phyloP scores from a whole-genome alignment of 805 yeast species.

The Candida chauliodis region DNA sequence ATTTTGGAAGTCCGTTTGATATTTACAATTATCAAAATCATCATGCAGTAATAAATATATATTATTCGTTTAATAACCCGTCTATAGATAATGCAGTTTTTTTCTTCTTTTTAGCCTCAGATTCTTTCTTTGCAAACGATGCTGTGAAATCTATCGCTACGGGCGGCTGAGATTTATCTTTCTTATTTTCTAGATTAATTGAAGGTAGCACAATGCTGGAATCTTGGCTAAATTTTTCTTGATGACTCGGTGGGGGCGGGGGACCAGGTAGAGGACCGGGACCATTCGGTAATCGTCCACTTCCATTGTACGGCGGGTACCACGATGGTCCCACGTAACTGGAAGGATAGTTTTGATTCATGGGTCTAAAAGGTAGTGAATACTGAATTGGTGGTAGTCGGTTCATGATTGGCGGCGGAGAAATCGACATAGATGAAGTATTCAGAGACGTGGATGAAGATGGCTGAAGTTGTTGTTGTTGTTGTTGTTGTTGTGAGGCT shows the following conservation, averaged over 20 bases:
- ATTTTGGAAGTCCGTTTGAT: too few relatives aligned
- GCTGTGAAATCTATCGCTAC: conserved; percentile 28
- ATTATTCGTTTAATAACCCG: conserved; percentile 32
- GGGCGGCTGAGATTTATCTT: conserved; percentile 12
- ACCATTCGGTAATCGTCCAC: conserved; percentile 36
- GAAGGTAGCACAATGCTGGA: conserved; percentile 8
- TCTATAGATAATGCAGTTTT: conserved; percentile 34
- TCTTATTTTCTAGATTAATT: neutral
- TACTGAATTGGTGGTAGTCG: conserved; percentile 7
- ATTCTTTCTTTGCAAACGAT: conserved; percentile 10
- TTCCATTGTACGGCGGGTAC: conserved; percentile 33
- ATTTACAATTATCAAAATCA: too few relatives aligned
- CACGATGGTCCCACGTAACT: conserved; percentile 8
- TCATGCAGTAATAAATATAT: too few relatives aligned
- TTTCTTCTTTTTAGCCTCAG: conserved; percentile 11
- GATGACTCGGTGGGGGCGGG: conserved; percentile 21
- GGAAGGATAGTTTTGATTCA: neutral
- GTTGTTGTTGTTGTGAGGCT: neutral
- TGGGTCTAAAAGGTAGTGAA: conserved; percentile 2
- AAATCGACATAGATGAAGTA: neutral
- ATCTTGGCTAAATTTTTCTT: neutral
- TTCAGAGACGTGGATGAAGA: too few relatives aligned
- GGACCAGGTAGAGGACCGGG: conserved; percentile 44
- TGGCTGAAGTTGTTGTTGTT: neutral
- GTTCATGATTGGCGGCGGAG: conserved; percentile 1